These are phyloP conservation scores for Lentinula raphanica DNA, from an alignment of 768 basidiomycete species.

Conservation along the genomic window DNA sequence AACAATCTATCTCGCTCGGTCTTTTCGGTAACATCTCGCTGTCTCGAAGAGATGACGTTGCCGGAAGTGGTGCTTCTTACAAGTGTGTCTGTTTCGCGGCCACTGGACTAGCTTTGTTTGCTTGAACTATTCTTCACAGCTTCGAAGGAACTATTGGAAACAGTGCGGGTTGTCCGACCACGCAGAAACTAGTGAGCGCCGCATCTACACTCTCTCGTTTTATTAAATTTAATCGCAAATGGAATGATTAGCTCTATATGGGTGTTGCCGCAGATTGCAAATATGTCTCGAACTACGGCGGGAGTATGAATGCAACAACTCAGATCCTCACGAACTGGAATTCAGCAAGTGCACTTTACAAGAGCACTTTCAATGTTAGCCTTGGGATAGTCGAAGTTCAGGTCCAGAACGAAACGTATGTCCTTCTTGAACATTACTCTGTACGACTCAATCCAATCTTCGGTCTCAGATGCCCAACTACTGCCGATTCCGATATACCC, in stretches of 20 bases:
- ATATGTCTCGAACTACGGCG: slow-evolving; percentile 63
- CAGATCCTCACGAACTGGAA: slow-evolving; percentile 81
- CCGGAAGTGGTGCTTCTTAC: slow-evolving; percentile 41
- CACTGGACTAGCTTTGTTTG: too few relatives aligned
- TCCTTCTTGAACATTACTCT: slow-evolving; percentile 10
- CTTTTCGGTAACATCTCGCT: slow-evolving; percentile 29
- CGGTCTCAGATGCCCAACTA: slow-evolving; percentile 52
- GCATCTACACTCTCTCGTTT: background rate
- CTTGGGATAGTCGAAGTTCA: slow-evolving; percentile 78
- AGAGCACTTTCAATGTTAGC: slow-evolving; percentile 78
- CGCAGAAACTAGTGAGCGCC: slow-evolving; percentile 58
- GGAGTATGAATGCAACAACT: slow-evolving; percentile 58
- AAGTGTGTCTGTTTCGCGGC: slow-evolving; percentile 40
- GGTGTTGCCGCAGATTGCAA: slow-evolving; percentile 87
- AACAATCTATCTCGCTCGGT: slow-evolving; percentile 31
- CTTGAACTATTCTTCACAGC: slow-evolving; percentile 32
- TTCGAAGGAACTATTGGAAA: slow-evolving; percentile 67
- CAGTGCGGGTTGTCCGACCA: slow-evolving; percentile 63
- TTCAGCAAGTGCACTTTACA: slow-evolving; percentile 68
- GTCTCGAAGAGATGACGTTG: slow-evolving; percentile 51
- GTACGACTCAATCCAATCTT: slow-evolving; percentile 1
- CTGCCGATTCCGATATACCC: slow-evolving; percentile 42
- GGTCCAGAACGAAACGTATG: slow-evolving; percentile 53
- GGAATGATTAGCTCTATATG: slow-evolving; percentile 52
- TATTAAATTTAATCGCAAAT: background rate